phyloP scores from a whole-genome alignment of 2,329 filamentous ascomycete species.

The Phaeosphaeriaceae sp. region DNA sequence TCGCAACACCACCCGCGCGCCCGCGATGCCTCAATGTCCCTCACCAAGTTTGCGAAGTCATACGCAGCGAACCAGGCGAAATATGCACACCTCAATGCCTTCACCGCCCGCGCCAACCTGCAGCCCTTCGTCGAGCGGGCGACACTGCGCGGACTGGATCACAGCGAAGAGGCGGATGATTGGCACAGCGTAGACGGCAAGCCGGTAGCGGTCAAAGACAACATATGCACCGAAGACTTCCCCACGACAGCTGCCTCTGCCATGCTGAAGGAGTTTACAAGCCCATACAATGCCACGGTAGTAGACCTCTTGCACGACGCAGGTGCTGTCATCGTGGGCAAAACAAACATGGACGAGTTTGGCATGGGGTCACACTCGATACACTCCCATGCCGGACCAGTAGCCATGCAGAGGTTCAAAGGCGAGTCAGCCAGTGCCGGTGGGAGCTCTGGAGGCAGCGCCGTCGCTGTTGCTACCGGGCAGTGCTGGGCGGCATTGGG shows the following conservation, averaged over 20 bases:
- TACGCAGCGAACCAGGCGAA: conserved; percentile 44
- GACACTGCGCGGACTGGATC: no score
- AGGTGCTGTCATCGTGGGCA: conserved; percentile 72
- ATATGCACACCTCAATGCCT: conserved; percentile 47
- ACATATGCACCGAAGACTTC: conserved; percentile 55
- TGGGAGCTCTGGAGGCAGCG: conserved; percentile 87
- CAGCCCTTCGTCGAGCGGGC: conserved; percentile 31
- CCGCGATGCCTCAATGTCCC: conserved; percentile 47
- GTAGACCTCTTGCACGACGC: conserved; percentile 69
- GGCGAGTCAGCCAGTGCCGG: conserved; percentile 47
- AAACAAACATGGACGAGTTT: conserved; percentile 95
- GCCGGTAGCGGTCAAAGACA: conserved; percentile 58
- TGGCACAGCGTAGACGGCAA: conserved; percentile 31
- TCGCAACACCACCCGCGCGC: conserved; percentile 17
- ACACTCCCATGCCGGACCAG: conserved; percentile 71
- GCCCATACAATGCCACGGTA: conserved; percentile 84
- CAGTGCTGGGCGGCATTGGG: conserved; percentile 76
- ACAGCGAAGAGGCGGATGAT: conserved; percentile 3
- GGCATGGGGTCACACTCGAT: conserved; percentile 89
- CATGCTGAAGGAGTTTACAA: conserved; percentile 71
- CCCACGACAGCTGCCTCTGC: conserved; percentile 82
- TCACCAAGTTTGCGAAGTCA: conserved; percentile 44
- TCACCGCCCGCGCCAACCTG: conserved; percentile 36
- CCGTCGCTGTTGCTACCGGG: conserved; percentile 76
- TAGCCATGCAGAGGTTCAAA: conserved; percentile 57